A percentile compares a stretch with the other conserved stretches of the same genome.
Evolutionary conservation across 2,329 filamentous ascomycete species (phyloP).

Genomic region (Emmonsiellopsis sp.): DNA sequence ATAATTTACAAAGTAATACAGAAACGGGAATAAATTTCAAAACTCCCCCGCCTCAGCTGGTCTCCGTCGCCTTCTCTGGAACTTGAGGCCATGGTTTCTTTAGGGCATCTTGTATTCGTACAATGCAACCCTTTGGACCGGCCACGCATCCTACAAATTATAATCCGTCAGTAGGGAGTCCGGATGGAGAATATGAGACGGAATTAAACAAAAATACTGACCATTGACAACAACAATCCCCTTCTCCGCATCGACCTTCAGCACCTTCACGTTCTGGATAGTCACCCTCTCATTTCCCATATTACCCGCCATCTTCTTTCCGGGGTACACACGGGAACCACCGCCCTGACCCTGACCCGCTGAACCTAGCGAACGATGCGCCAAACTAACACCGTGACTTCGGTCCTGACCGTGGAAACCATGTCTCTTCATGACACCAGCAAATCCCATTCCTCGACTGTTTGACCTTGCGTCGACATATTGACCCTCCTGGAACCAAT

Average conservation of each 20-base stretch:
- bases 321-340: constrained; percentile 84
- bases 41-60: neutral
- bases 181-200: neutral
- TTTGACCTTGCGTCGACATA: constrained; percentile 76
- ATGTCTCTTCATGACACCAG: constrained; percentile 95
- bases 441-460: constrained; percentile 83
- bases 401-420: constrained; percentile 82
- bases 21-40: constrained; percentile 11
- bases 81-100: constrained; percentile 68
- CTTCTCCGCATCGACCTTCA: constrained; percentile 78
- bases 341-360: constrained; percentile 81
- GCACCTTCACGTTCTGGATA: constrained; percentile 79
- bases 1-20: constrained; percentile 31
- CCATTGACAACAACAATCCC: constrained; percentile 85
- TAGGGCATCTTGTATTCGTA: constrained; percentile 80
- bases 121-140: constrained; percentile 76
- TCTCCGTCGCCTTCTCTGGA: constrained; percentile 38
- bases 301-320: constrained; percentile 94
- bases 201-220: constrained; percentile 21
- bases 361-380: constrained; percentile 86
- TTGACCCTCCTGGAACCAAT: constrained; percentile 86
- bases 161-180: constrained; percentile 2
- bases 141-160: constrained; percentile 54
- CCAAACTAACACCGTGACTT: constrained; percentile 90
- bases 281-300: constrained; percentile 90